phyloP scores from a whole-genome alignment of 2,329 filamentous ascomycete genomes.

The Pezicula radicicola region DNA sequence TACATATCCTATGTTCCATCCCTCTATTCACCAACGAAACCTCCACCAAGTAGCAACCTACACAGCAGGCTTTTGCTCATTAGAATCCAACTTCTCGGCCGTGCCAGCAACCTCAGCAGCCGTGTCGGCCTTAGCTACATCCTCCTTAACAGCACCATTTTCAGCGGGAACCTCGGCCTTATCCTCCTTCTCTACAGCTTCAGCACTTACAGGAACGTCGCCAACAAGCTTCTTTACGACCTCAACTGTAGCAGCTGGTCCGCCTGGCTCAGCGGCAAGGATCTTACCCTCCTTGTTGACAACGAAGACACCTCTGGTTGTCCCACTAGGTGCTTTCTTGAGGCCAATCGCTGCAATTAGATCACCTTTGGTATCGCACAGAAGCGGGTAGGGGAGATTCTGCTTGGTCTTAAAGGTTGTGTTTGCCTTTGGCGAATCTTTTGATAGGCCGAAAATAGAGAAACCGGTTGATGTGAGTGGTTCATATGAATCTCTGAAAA shows the following conservation, averaged over 20 bases:
- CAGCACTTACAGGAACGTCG: slow-evolving; percentile 23
- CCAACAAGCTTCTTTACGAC: slow-evolving; percentile 71
- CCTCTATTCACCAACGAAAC: not conserved
- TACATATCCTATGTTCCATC: not conserved
- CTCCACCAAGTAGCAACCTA: not conserved
- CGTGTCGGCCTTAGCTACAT: slow-evolving; percentile 24
- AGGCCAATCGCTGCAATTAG: slow-evolving; percentile 87
- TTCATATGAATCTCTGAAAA: slow-evolving; percentile 84
- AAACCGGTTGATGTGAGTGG: slow-evolving; percentile 76
- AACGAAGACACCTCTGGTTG: slow-evolving; percentile 82
- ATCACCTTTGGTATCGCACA: slow-evolving; percentile 74
- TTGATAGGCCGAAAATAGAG: slow-evolving; percentile 84
- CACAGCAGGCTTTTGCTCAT: slow-evolving; percentile 14
- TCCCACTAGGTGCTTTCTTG: slow-evolving; percentile 79
- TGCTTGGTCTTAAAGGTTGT: slow-evolving; percentile 91
- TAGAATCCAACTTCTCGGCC: slow-evolving; percentile 31
- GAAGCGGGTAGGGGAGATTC: slow-evolving; percentile 79
- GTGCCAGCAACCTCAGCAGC: slow-evolving; percentile 41
- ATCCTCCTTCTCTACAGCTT: slow-evolving; percentile 23
- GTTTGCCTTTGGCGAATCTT: slow-evolving; percentile 87
- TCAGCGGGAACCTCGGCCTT: slow-evolving; percentile 15
- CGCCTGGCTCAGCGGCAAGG: slow-evolving; percentile 69
- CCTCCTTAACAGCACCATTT: slow-evolving; percentile 22
- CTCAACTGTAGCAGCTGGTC: slow-evolving; percentile 74
- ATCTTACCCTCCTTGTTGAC: slow-evolving; percentile 81